Evolutionary conservation across 2,329 filamentous ascomycete species (phyloP).

Genomic region (Zalaria obscura): DNA sequence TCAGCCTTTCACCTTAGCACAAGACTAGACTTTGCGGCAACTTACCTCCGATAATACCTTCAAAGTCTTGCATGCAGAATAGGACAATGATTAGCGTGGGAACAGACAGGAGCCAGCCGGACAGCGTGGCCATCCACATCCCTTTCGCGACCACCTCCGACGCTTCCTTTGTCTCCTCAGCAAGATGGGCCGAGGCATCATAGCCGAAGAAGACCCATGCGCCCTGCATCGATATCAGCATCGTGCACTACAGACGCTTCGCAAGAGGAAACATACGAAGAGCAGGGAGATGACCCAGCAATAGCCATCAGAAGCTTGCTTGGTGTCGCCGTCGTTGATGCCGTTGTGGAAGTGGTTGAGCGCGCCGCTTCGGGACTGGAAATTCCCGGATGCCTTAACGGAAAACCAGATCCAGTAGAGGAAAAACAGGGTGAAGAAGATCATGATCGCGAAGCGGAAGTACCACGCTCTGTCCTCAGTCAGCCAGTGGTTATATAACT

Average conservation of each 20-base stretch:
- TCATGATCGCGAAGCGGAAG: constrained; percentile 23
- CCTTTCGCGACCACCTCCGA: constrained; percentile 22
- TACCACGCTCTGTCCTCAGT: constrained; percentile 8
- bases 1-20: too few species aligned
- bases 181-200: constrained; percentile 22
- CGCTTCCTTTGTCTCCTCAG: constrained; percentile 25
- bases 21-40: too few species aligned
- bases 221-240: constrained; percentile 3
- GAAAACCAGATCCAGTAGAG: constrained; percentile 28
- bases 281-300: constrained; percentile 20
- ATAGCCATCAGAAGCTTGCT: constrained; percentile 22
- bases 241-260: too few species aligned
- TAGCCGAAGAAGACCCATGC: constrained; percentile 18
- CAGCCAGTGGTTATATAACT: not conserved
- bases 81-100: constrained; percentile 25
- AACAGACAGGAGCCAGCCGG: constrained; percentile 22
- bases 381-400: constrained; percentile 18
- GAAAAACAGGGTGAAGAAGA: constrained; percentile 21
- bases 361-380: constrained; percentile 18
- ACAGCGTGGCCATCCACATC: constrained; percentile 24
- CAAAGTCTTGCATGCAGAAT: constrained; percentile 27
- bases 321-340: constrained; percentile 20
- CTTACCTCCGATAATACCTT: constrained; percentile 19
- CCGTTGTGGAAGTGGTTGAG: constrained; percentile 25
- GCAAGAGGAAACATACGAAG: not conserved